Percentiles rank a stretch among this genome's conserved stretches.
phyloP scores from a whole-genome alignment of 345 rosid genomes.

The Schrenkiella parvula region DNA sequence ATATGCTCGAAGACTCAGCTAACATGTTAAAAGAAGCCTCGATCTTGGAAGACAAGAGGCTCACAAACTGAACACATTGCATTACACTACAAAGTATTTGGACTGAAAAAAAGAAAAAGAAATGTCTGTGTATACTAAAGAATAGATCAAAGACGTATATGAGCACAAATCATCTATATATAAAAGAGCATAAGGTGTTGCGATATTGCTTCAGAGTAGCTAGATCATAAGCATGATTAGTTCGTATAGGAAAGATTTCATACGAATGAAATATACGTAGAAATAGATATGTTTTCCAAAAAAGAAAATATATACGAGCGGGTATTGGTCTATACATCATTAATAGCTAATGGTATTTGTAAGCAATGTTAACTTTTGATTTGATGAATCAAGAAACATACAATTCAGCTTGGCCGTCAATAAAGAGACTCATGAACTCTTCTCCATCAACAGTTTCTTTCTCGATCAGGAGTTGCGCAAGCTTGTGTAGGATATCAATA shows the following conservation, averaged over 20 bases:
- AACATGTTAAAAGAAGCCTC: slow-evolving; percentile 81
- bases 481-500: slow-evolving; percentile 75
- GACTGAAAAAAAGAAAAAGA: not conserved
- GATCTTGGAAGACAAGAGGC: slow-evolving; percentile 61
- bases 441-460: slow-evolving; percentile 97
- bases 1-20: slow-evolving; percentile 82
- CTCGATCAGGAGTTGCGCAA: slow-evolving; percentile 86
- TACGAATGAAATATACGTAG: not conserved
- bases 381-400: slow-evolving; percentile 46
- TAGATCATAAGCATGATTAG: not conserved
- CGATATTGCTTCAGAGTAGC: not conserved
- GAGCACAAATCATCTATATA: not conserved
- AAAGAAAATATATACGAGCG: not conserved
- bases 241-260: too few relatives aligned
- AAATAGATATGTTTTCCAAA: not conserved
- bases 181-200: not conserved
- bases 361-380: not conserved
- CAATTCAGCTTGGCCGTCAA: slow-evolving; percentile 93
- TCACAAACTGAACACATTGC: slow-evolving; percentile 16
- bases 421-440: slow-evolving; percentile 98
- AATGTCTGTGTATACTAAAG: not conserved
- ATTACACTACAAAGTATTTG: not conserved
- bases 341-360: not conserved
- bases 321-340: not conserved
- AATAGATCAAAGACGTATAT: not conserved